Conservation (phyloP, 2,329 filamentous ascomycete genomes). For the Endocalyx cinctus region DNA sequence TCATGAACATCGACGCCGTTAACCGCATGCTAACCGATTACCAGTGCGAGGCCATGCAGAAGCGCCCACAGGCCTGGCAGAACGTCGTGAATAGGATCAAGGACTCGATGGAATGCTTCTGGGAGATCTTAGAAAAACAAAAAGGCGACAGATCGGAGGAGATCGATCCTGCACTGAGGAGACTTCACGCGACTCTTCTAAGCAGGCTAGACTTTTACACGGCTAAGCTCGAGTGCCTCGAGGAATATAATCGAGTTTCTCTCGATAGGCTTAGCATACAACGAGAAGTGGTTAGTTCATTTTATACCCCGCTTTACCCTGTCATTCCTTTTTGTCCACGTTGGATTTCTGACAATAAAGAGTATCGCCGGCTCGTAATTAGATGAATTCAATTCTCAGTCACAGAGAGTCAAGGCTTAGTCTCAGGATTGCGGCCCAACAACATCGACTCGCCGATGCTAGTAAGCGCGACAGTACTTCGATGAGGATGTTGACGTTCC, state of each 20-base stretch:
- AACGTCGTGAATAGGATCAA: conserved; percentile 18
- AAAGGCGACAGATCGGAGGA: too few relatives aligned
- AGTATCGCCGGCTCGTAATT: not conserved
- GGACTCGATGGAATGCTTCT: conserved; percentile 15
- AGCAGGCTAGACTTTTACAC: conserved; percentile 26
- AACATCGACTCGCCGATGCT: conserved; percentile 15
- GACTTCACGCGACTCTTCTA: conserved; percentile 22
- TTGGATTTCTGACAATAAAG: not conserved
- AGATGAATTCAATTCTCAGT: conserved; percentile 30
- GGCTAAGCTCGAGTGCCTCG: conserved; percentile 30
- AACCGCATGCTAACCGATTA: conserved; percentile 25
- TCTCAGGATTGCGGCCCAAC: conserved; percentile 22
- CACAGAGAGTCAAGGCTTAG: conserved; percentile 31
- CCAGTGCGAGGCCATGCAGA: conserved; percentile 28
- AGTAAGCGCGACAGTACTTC: conserved; percentile 19
- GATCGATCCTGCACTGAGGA: conserved; percentile 8
- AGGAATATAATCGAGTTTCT: conserved; percentile 30
- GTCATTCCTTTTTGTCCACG: not conserved
- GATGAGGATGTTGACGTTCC: conserved; percentile 17
- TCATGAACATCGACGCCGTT: conserved; percentile 24
- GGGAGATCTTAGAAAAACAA: conserved; percentile 4
- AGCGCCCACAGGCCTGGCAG: conserved; percentile 27
- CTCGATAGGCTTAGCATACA: conserved; percentile 29
- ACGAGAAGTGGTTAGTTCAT: conserved; percentile 28
- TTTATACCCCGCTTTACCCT: too few relatives aligned